Conservation (phyloP, 306 rosid genomes). For the Rosa multiflora region DNA sequence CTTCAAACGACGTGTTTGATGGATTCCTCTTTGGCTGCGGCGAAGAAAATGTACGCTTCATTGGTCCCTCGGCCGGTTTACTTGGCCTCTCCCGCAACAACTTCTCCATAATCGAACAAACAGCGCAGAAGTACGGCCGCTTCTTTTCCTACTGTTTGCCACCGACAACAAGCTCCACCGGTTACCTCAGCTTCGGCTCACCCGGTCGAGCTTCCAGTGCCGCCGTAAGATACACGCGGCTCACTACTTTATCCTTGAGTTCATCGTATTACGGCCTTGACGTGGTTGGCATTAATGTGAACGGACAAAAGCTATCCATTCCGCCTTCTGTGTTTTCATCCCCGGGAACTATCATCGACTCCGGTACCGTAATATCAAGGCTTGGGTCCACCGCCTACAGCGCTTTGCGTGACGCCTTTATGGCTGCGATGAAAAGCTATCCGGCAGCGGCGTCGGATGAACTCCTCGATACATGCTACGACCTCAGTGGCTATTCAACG, state of each 20-base stretch:
- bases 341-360: slow-evolving; percentile 22
- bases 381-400: slow-evolving; percentile 15
- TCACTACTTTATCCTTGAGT: slow-evolving; percentile 19
- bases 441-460: not conserved
- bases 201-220: not conserved
- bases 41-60: slow-evolving; percentile 64
- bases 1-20: slow-evolving; percentile 23
- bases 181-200: slow-evolving; percentile 46
- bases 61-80: slow-evolving; percentile 51
- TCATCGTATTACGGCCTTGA: slow-evolving; percentile 48
- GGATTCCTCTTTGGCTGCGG: slow-evolving; percentile 71
- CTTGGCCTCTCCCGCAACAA: slow-evolving; percentile 72
- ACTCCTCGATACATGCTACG: slow-evolving; percentile 22
- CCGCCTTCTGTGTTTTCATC: slow-evolving; percentile 18
- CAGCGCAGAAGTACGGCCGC: slow-evolving; percentile 40
- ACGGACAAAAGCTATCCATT: slow-evolving; percentile 30
- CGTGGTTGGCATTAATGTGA: slow-evolving; percentile 37
- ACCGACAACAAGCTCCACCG: slow-evolving; percentile 43
- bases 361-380: slow-evolving; percentile 21
- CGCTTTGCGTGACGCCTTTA: slow-evolving; percentile 8
- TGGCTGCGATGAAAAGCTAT: slow-evolving; percentile 7
- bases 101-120: slow-evolving; percentile 61
- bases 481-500: not conserved
- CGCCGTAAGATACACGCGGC: slow-evolving; percentile 47
- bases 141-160: slow-evolving; percentile 78